Percentiles rank a stretch among this genome's conserved stretches.
Conservation (phyloP, 345 rosid species). For the Pelargonium nanum region DNA sequence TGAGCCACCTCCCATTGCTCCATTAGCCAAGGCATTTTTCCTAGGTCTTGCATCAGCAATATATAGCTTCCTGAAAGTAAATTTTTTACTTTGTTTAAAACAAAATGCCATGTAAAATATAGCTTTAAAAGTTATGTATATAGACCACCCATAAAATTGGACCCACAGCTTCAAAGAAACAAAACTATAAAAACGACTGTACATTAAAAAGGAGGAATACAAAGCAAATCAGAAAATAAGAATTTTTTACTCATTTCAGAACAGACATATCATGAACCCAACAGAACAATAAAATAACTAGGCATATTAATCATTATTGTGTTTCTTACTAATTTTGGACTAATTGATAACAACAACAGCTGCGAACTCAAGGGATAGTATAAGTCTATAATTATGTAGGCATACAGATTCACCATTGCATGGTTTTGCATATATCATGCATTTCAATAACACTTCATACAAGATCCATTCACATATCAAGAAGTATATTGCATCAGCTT, state of each 20-base stretch:
- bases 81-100: not conserved
- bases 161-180: not conserved
- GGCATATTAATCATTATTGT: not conserved
- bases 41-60: conserved; percentile 98
- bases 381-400: too few species aligned
- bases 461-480: not conserved
- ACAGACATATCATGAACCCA: too few species aligned
- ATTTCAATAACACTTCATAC: not conserved
- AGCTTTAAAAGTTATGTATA: not conserved
- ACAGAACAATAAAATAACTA: too few species aligned
- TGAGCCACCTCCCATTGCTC: conserved; percentile 99
- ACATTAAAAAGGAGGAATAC: not conserved
- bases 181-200: not conserved
- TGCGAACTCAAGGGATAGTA: too few species aligned
- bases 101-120: not conserved
- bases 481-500: not conserved
- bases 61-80: conserved; percentile 60
- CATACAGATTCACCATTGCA: not conserved
- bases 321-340: not conserved
- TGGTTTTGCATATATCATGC: not conserved
- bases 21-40: conserved; percentile 98
- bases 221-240: not conserved
- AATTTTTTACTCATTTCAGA: too few species aligned
- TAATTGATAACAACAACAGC: not conserved
- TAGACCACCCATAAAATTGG: not conserved